These are phyloP conservation scores for Fusarium globosum DNA, from an alignment of 2,329 filamentous ascomycete species.

Conservation along the genomic window DNA sequence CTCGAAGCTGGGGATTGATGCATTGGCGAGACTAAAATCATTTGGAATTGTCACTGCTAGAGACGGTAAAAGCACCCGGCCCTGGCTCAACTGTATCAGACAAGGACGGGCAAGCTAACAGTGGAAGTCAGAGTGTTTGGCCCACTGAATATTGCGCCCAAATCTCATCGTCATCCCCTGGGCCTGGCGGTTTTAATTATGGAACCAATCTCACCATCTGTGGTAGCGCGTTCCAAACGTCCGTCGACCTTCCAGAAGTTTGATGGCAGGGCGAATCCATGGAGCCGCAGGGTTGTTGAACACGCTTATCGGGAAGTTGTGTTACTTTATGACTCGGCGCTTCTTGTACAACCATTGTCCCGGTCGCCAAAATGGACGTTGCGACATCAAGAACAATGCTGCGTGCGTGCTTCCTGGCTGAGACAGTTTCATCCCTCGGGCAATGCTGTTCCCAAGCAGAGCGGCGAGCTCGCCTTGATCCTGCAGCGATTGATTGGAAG, in stretches of 20 bases:
- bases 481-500: slow-evolving; percentile 25
- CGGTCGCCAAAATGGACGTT: slow-evolving; percentile 25
- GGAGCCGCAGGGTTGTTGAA: slow-evolving; percentile 42
- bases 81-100: slow-evolving; percentile 29
- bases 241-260: slow-evolving; percentile 46
- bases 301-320: slow-evolving; percentile 16
- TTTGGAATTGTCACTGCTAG: slow-evolving; percentile 18
- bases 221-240: slow-evolving; percentile 45
- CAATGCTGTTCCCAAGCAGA: slow-evolving; percentile 15
- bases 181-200: slow-evolving; percentile 40
- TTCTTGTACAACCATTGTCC: slow-evolving; percentile 27
- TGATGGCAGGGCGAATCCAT: slow-evolving; percentile 42
- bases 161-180: slow-evolving; percentile 35
- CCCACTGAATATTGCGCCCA: slow-evolving; percentile 45
- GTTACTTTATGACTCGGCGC: slow-evolving; percentile 21
- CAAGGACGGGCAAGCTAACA: slow-evolving; percentile 10
- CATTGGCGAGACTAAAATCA: slow-evolving; percentile 1
- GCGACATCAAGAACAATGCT: slow-evolving; percentile 34
- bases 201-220: slow-evolving; percentile 43
- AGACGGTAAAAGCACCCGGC: slow-evolving; percentile 26
- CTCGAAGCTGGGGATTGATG: background rate
- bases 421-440: slow-evolving; percentile 42
- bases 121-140: slow-evolving; percentile 19
- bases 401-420: slow-evolving; percentile 27
- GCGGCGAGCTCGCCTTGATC: slow-evolving; percentile 33